phyloP scores from a whole-genome alignment of 2,329 filamentous ascomycete genomes.

The Pestalotiopsis sp. region DNA sequence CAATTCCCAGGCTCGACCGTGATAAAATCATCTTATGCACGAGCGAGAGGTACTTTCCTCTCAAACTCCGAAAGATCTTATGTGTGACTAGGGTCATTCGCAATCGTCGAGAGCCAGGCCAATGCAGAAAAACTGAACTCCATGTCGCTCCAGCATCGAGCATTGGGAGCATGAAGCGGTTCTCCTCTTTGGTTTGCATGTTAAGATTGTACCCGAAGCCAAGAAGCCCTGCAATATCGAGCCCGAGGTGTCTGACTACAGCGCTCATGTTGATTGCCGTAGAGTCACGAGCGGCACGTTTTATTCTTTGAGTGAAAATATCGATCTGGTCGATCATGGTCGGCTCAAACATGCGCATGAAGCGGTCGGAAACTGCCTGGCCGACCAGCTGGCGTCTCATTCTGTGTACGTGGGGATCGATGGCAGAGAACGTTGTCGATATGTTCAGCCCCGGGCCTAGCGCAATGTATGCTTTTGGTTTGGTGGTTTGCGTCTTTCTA shows the following conservation, averaged over 20 bases:
- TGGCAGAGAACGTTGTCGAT: background rate
- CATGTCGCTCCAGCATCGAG: conserved; percentile 16
- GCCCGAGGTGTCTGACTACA: conserved; percentile 16
- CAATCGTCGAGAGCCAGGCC: background rate
- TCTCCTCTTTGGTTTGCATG: conserved; percentile 18
- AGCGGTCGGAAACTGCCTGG: conserved; percentile 18
- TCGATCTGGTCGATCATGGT: conserved; percentile 21
- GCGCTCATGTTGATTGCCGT: conserved; percentile 18
- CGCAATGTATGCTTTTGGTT: conserved; percentile 13
- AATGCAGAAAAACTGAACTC: conserved; percentile 19
- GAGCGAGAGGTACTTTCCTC: conserved; percentile 1
- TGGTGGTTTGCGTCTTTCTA: conserved; percentile 19
- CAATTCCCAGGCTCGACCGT: background rate
- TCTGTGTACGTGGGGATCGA: conserved; percentile 19
- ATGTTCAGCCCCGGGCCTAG: conserved; percentile 10
- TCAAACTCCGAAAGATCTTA: conserved; percentile 8
- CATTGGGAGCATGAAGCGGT: conserved; percentile 19
- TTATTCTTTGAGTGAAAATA: conserved; percentile 17
- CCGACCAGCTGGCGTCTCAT: conserved; percentile 19
- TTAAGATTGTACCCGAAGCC: conserved; percentile 19
- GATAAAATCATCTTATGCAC: conserved; percentile 16
- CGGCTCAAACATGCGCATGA: conserved; percentile 23
- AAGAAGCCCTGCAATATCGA: conserved; percentile 21
- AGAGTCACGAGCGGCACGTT: background rate
- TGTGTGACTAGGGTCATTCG: background rate